These are phyloP conservation scores for Tilletia caries DNA, from an alignment of 1,284 basidiomycete genomes.

Conservation along the genomic window DNA sequence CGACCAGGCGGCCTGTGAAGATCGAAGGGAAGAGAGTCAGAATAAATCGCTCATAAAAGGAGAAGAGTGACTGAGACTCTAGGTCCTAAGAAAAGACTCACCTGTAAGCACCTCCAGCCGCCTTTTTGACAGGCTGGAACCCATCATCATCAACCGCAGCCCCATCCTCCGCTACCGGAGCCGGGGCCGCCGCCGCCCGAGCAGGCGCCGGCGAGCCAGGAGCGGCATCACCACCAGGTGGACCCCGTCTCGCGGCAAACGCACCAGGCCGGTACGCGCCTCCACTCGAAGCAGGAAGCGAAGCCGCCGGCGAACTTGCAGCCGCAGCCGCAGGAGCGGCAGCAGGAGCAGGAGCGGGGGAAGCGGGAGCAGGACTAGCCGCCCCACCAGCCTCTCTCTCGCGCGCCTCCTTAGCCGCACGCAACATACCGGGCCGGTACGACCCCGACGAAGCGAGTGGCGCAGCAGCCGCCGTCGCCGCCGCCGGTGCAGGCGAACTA, in stretches of 20 bases:
- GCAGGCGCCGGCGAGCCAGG: slow-evolving; percentile 17
- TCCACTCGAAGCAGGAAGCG: neutral
- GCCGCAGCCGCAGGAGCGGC: slow-evolving; percentile 23
- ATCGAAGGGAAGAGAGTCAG: neutral
- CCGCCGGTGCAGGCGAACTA: slow-evolving; percentile 16
- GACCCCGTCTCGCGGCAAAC: slow-evolving; percentile 15
- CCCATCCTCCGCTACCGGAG: neutral
- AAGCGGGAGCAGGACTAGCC: neutral
- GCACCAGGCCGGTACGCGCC: slow-evolving; percentile 30
- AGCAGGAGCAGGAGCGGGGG: slow-evolving; percentile 15
- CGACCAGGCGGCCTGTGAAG: neutral
- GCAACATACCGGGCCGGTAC: slow-evolving; percentile 30
- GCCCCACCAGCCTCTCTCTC: neutral
- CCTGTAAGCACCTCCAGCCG: slow-evolving; percentile 18
- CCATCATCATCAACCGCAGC: slow-evolving; percentile 16
- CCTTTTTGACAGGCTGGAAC: slow-evolving; percentile 17
- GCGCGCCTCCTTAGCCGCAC: slow-evolving; percentile 9
- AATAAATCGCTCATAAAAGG: no score
- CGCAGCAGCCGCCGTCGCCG: slow-evolving; percentile 14
- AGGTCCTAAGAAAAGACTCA: neutral
- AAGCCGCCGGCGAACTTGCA: slow-evolving; percentile 5
- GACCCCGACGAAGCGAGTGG: slow-evolving; percentile 20
- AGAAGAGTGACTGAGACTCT: neutral
- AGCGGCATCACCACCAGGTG: slow-evolving; percentile 16
- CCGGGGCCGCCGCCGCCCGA: slow-evolving; percentile 11